Evolutionary conservation across 2,329 filamentous ascomycete species (phyloP), one percentile per base, ranked within the genome.

Genomic region (Verticillium nonalfalfae): DNA sequence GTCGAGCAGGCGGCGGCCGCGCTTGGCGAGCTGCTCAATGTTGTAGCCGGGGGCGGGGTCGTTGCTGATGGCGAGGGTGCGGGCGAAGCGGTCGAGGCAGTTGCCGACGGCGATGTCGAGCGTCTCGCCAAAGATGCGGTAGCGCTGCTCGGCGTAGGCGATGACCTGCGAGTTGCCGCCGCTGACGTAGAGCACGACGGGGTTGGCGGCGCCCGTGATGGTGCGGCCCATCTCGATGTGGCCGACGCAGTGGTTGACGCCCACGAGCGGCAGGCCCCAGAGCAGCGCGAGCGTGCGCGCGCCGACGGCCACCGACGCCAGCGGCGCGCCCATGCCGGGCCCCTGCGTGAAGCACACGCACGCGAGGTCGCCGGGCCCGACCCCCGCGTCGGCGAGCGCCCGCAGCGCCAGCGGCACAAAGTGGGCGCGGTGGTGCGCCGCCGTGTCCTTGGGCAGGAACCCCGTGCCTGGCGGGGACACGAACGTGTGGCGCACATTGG

Each of bases 141-240:
- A 99, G 62, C 94, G 85, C 73, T 93, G 91, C 66, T 94, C 90
- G 39, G 92, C 93, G 78, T 98, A 99, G 56, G 95, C 95, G 67
- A 98, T 98, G 33, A 98, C 94, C 78, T 99, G 94, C 14, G 94
- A 97, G 79, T 99, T 99, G 62, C 95, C 95, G 64, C 95, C 95
- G 26, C 87, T 92, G 50, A 98, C 95, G 76, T 99, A 99, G 45
- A 99, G 81, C 57, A 99, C 95, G 39, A 98, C 93, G 0, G 95
- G 95, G 76, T 99, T 94, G 31, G 85, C 79, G 15, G 95, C 93
- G 62, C 91, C 90, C 4, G 95, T 98, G 72, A 99, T 97, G 63
- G 90, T 85, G 58, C 95, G 85, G 36, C 95, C 95, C 95, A 99
- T 99, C 79, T 99, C 95, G 70, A 99, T 98, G 76, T 99, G 95